Percentiles rank a stretch among this genome's conserved stretches.
These are phyloP conservation scores for Russula vinacea DNA, from an alignment of 768 basidiomycete genomes.

Conservation along the genomic window DNA sequence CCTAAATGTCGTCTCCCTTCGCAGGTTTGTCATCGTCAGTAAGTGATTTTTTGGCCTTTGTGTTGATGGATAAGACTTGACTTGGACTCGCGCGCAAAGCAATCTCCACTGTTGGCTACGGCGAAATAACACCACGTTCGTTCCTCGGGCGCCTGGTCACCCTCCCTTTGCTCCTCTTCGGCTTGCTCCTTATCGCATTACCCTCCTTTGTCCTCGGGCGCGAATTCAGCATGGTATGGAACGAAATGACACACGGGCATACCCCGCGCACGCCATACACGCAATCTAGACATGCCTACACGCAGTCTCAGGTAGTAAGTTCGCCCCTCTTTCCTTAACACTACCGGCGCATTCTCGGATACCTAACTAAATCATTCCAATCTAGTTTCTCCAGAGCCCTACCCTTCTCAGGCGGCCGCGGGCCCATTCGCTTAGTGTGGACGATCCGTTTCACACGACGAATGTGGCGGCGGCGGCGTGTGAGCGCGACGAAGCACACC, in stretches of 20 bases:
- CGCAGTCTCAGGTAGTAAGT: slow-evolving; percentile 9
- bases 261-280: not conserved
- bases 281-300: not conserved
- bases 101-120: slow-evolving; percentile 88
- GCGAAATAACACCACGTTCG: slow-evolving; percentile 86
- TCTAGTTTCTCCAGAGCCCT: slow-evolving; percentile 4
- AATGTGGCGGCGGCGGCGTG: slow-evolving; percentile 13
- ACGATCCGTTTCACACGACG: not conserved
- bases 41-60: slow-evolving; percentile 37
- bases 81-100: slow-evolving; percentile 43
- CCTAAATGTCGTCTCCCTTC: not conserved
- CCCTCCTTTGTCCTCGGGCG: slow-evolving; percentile 90
- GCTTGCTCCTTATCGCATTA: slow-evolving; percentile 82
- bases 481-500: slow-evolving; percentile 49
- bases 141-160: slow-evolving; percentile 85
- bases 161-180: slow-evolving; percentile 81
- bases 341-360: not conserved
- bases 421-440: not conserved
- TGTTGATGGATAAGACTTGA: not conserved
- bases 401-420: slow-evolving; percentile 9
- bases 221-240: slow-evolving; percentile 90
- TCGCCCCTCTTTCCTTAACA: not conserved
- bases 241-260: slow-evolving; percentile 55
- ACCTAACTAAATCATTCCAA: not conserved
- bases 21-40: slow-evolving; percentile 76